Evolutionary conservation across 169 alveolate species (phyloP), one percentile per base, ranked within the genome.

Genomic region (Plasmodium gonderi): DNA sequence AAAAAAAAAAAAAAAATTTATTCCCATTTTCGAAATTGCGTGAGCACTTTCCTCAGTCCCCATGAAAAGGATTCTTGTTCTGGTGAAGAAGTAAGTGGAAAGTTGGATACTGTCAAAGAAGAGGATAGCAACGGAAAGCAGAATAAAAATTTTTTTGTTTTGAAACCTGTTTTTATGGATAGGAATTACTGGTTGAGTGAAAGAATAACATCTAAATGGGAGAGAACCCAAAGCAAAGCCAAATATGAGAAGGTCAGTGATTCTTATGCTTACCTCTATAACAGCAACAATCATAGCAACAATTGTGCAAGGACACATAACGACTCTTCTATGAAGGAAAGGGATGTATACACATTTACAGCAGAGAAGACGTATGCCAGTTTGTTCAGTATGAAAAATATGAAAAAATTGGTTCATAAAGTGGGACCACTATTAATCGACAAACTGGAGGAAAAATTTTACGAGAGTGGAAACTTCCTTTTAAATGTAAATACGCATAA

Each of bases 341-440:
- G 44, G 38, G 40, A 69, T 5, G 54, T 36, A 81, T 29, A 47
- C n/a, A 45, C 11, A 36, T n/a, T 6, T 74, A 38, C 31, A 83
- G 45, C 38, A 31, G 42, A 17, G n/a, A 23, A 69, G 12, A 40
- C 12, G 5, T 38, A 64, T 65, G 42, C 17, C 38, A 83, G 42
- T n/a, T 44, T 83, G 29, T 83, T 83, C 77, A 83, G 23, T 11
- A 51, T 83, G 83, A 49, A 60, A 45, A 83, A 83, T 60, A 83
- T 83, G 92, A 83, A 83, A 49, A 69, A 33, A 40, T 23, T 42
- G 31, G 75, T 49, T 14, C 42, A 14, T 40, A 83, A 69, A 49
- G 54, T 33, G 44, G 67, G 79, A 9, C 20, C 69, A 69, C 44
- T 26, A n/a, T 23, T 83, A 38, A 83, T 74, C 44, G 17, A 69